These are phyloP conservation scores for Dipodascus albidus DNA, from an alignment of 805 yeast species.

Conservation along the genomic window DNA sequence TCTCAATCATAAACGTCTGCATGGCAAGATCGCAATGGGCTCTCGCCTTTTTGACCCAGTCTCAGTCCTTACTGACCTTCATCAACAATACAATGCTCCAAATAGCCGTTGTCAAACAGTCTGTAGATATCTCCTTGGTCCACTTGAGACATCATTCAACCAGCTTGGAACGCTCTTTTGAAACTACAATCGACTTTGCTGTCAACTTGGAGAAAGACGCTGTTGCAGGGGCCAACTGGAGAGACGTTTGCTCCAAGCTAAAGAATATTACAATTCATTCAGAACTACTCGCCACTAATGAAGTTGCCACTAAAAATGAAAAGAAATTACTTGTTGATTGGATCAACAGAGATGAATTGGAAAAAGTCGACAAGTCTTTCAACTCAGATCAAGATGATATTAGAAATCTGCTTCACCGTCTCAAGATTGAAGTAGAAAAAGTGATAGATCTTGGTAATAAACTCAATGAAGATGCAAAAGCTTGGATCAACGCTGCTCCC, in stretches of 20 bases:
- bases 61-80: neutral
- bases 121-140: slow-evolving; percentile 17
- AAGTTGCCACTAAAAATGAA: slow-evolving; percentile 1
- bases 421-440: slow-evolving; percentile 13
- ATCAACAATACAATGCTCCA: slow-evolving; percentile 1
- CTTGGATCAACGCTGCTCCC: slow-evolving; percentile 5
- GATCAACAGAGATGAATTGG: slow-evolving; percentile 11
- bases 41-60: neutral
- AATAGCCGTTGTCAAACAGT: slow-evolving; percentile 14
- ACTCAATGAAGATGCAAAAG: slow-evolving; percentile 8
- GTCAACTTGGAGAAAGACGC: slow-evolving; percentile 15
- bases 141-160: slow-evolving; percentile 17
- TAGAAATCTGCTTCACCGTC: slow-evolving; percentile 13
- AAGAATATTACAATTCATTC: slow-evolving; percentile 10
- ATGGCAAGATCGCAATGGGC: slow-evolving; percentile 12
- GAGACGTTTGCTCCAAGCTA: slow-evolving; percentile 8
- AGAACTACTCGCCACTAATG: slow-evolving; percentile 3
- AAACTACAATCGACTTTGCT: slow-evolving; percentile 15
- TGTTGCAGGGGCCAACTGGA: slow-evolving; percentile 13
- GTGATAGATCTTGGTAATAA: slow-evolving; percentile 10
- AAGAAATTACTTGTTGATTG: slow-evolving; percentile 10
- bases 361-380: slow-evolving; percentile 7
- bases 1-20: slow-evolving; percentile 3
- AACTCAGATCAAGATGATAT: slow-evolving; percentile 10
- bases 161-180: slow-evolving; percentile 15